phyloP scores from a whole-genome alignment of 2,329 filamentous ascomycete genomes.

The Fusarium odoratissimum region DNA sequence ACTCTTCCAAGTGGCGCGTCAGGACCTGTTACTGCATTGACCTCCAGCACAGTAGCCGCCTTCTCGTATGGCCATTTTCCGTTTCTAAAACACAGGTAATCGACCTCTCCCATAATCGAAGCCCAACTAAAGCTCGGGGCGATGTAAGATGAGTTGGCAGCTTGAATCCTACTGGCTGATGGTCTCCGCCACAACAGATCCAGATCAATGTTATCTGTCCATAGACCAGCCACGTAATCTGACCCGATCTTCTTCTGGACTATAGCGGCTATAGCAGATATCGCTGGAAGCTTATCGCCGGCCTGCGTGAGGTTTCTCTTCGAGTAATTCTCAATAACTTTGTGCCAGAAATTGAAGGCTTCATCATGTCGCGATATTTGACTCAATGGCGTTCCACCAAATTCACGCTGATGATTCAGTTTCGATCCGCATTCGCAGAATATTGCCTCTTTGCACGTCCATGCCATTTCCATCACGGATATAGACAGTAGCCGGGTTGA shows the following conservation, averaged over 20 bases:
- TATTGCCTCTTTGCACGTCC: conserved; percentile 32
- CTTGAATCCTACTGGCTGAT: neutral
- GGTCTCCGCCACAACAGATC: conserved; percentile 40
- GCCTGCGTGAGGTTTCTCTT: conserved; percentile 35
- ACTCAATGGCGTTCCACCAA: conserved; percentile 30
- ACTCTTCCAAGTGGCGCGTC: conserved; percentile 32
- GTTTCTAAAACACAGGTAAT: conserved; percentile 42
- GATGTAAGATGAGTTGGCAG: conserved; percentile 10
- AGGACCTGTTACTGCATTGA: neutral
- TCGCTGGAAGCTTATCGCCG: conserved; percentile 45
- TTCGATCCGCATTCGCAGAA: conserved; percentile 43
- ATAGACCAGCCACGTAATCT: conserved; percentile 47
- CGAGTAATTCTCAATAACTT: conserved; percentile 46
- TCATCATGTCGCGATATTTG: conserved; percentile 24
- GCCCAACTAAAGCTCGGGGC: conserved; percentile 45
- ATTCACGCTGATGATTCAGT: conserved; percentile 40
- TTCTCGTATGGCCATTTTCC: conserved; percentile 26
- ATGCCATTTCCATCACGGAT: conserved; percentile 29
- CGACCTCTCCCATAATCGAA: conserved; percentile 38
- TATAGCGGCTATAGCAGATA: conserved; percentile 45
- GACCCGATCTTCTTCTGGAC: conserved; percentile 36
- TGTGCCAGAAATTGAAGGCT: conserved; percentile 46
- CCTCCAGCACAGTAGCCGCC: conserved; percentile 18
- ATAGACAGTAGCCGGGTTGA: conserved; percentile 29
- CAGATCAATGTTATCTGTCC: conserved; percentile 41